Conservation (phyloP, 2,329 filamentous ascomycete species). For the Madurella fahalii region DNA sequence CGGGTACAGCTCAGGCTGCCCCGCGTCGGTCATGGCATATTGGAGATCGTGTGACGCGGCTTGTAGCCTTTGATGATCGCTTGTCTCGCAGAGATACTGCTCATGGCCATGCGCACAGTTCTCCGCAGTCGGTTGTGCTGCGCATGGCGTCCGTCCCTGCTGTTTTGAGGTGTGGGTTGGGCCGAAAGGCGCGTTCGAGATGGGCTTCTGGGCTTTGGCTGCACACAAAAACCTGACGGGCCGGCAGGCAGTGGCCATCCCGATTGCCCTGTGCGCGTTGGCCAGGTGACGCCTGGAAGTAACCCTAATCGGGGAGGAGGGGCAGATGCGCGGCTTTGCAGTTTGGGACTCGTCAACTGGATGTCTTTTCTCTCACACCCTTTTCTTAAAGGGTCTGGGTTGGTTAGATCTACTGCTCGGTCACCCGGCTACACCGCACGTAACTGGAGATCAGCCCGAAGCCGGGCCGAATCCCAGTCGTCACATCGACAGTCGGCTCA, state of each 20-base stretch:
- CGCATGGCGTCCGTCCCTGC: not conserved
- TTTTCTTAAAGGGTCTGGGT: no score
- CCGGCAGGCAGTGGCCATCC: not conserved
- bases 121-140: not conserved
- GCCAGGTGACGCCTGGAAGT: conserved; percentile 9
- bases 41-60: conserved; percentile 6
- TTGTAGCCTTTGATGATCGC: conserved; percentile 1
- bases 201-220: not conserved
- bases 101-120: conserved; percentile 1
- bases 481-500: not conserved
- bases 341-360: no score
- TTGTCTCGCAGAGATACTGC: not conserved
- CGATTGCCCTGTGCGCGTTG: conserved; percentile 9
- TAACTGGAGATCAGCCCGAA: not conserved
- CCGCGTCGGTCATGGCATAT: conserved; percentile 26
- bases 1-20: conserved; percentile 45
- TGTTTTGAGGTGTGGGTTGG: not conserved
- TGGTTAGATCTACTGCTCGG: no score
- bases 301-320: not conserved
- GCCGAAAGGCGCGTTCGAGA: not conserved
- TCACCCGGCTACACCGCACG: not conserved
- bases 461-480: not conserved
- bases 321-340: not conserved
- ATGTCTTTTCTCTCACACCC: no score
- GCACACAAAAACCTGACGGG: not conserved